These are phyloP conservation scores for Taiozyma onychis DNA, from an alignment of 1,139 yeast genomes.

Conservation along the genomic window DNA sequence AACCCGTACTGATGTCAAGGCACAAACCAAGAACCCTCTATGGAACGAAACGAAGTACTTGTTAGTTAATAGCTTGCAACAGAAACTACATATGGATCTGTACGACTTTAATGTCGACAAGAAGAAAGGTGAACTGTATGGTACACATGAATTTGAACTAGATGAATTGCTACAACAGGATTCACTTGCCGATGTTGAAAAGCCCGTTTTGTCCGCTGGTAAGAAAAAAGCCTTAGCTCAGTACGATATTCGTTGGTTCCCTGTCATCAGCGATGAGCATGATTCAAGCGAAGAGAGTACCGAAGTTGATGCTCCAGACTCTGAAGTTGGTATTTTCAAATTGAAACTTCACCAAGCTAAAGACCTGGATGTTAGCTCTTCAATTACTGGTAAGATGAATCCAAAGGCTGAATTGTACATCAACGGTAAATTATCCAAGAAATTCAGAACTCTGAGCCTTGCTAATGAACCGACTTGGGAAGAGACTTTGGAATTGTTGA, in stretches of 20 bases:
- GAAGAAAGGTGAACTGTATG: slow-evolving; percentile 51
- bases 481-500: slow-evolving; percentile 52
- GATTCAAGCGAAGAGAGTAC: slow-evolving; percentile 19
- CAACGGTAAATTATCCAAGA: slow-evolving; percentile 47
- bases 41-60: slow-evolving; percentile 63
- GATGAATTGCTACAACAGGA: slow-evolving; percentile 50
- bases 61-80: slow-evolving; percentile 52
- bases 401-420: slow-evolving; percentile 65
- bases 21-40: slow-evolving; percentile 48
- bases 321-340: slow-evolving; percentile 68
- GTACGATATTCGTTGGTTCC: slow-evolving; percentile 61
- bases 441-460: slow-evolving; percentile 56
- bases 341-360: slow-evolving; percentile 68
- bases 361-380: slow-evolving; percentile 56
- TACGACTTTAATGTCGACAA: slow-evolving; percentile 47
- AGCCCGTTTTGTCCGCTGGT: slow-evolving; percentile 37
- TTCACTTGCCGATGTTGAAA: slow-evolving; percentile 17
- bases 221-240: slow-evolving; percentile 54
- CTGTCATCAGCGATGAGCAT: slow-evolving; percentile 35
- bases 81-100: slow-evolving; percentile 49
- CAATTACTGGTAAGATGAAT: slow-evolving; percentile 65
- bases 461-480: slow-evolving; percentile 72
- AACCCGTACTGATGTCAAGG: slow-evolving; percentile 52
- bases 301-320: slow-evolving; percentile 34
- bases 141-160: slow-evolving; percentile 51